Evolutionary conservation across 2,329 filamentous ascomycete genomes (phyloP), one percentile per base, ranked within the genome.

Genomic region (Fusarium denticulatum): DNA sequence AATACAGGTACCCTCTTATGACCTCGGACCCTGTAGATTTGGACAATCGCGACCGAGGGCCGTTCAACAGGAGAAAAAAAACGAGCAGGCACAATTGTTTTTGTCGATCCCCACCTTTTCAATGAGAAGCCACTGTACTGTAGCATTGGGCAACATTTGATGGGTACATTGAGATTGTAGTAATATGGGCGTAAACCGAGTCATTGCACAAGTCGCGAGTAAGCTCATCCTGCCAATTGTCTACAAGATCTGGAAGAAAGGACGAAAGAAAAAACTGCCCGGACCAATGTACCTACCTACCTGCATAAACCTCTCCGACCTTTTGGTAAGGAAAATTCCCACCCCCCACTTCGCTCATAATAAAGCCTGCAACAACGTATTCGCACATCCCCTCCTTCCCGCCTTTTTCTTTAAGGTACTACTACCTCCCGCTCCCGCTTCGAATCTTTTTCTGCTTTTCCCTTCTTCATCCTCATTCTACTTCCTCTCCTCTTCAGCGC

Each of bases 381-480:
- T 79, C 78, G 74, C 69, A 79, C 77, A 70, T 73, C 71, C 76
- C 77, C 76, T 74, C 71, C 74, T 73, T 75, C 60, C 73, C 76
- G 75, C 75, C 71, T 79, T 72, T 75, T 77, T 65, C 75, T 71
- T 69, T 53, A 70, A 69, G 66, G 66, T 60, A 70, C 76, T 60
- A 70, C 76, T 77, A 76, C 77, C 74, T 79, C 76, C 74, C 72
- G 72, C 74, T 79, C 77, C 75, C 72, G 73, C 76, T 77, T 55
- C 77, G 71, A 78, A 73, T 78, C 73, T 72, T 76, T 77, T 65
- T 74, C 58, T 66, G 66, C 62, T 78, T 77, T 77, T 74, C 64
- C 66, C 62, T 73, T 74, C 74, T 67, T 67, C 58, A 68, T 76
- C 69, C 58, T 73, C 69, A 40, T 64, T 74, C 30, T 58, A 56